Conservation (phyloP, 2,329 filamentous ascomycete species). For the Aciculosporium take region DNA sequence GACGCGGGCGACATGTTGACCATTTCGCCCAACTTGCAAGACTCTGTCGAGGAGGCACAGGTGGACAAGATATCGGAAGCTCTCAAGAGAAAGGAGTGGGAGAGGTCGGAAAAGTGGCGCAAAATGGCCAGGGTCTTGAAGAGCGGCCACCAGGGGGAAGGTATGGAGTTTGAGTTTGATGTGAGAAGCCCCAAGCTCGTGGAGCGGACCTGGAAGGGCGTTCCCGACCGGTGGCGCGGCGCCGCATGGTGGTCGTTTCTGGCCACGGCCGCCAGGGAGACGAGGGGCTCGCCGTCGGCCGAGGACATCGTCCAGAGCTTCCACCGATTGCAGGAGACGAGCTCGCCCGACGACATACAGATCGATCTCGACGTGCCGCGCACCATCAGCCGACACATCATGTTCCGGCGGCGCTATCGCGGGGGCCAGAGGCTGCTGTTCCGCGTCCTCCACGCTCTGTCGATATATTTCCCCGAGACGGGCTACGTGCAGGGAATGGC, state of each 20-base stretch:
- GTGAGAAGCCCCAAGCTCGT: constrained; percentile 69
- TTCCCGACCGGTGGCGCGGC: constrained; percentile 87
- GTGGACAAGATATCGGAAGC: constrained; percentile 37
- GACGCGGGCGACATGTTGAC: constrained; percentile 55
- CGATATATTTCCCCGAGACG: constrained; percentile 77
- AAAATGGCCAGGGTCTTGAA: constrained; percentile 48
- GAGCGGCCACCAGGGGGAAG: constrained; percentile 39
- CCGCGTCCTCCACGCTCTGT: constrained; percentile 80
- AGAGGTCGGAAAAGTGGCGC: constrained; percentile 52
- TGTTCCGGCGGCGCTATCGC: constrained; percentile 85
- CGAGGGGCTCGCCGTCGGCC: constrained; percentile 46
- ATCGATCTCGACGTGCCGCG: constrained; percentile 95
- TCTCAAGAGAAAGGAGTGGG: constrained; percentile 47
- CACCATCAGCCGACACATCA: constrained; percentile 90
- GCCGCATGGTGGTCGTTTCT: constrained; percentile 94
- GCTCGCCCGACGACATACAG: constrained; percentile 83
- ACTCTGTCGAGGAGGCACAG: constrained; percentile 41
- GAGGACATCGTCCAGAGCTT: constrained; percentile 59
- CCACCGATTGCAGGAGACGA: constrained; percentile 54
- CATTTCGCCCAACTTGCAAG: constrained; percentile 39
- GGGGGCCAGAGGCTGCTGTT: constrained; percentile 88
- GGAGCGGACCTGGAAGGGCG: constrained; percentile 92
- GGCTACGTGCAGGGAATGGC: constrained; percentile 99
- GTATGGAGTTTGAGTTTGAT: constrained; percentile 66
- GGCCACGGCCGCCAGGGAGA: constrained; percentile 55